phyloP scores from a whole-genome alignment of 345 rosid species.

The Ricinus communis region DNA sequence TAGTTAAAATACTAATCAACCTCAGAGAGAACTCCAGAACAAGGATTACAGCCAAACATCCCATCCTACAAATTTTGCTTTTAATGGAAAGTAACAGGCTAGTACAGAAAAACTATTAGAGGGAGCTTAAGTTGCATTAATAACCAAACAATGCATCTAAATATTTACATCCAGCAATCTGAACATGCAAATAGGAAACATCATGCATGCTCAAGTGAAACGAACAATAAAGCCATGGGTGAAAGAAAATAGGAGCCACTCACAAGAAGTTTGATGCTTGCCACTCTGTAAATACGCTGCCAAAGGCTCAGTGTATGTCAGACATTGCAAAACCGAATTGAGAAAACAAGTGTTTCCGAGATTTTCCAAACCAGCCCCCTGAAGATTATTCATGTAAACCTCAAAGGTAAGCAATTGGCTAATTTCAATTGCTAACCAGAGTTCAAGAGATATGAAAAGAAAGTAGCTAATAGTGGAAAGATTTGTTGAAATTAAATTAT shows the following conservation, averaged over 20 bases:
- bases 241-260: conserved; percentile 30
- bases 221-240: not conserved
- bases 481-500: too few relatives aligned
- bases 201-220: not conserved
- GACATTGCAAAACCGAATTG: conserved; percentile 89
- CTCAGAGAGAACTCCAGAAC: not conserved
- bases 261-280: conserved; percentile 75
- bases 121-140: not conserved
- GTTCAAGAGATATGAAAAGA: conserved; percentile 1
- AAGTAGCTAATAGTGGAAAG: too few relatives aligned
- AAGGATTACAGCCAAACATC: not conserved
- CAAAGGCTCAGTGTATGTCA: conserved; percentile 92
- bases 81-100: not conserved
- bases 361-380: conserved; percentile 97
- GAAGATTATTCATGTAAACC: conserved; percentile 26
- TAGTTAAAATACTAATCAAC: too few relatives aligned
- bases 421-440: conserved; percentile 1
- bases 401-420: conserved; percentile 8
- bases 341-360: conserved; percentile 98
- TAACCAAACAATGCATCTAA: not conserved
- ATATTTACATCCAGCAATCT: not conserved
- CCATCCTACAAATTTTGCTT: not conserved
- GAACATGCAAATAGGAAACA: not conserved
- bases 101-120: not conserved
- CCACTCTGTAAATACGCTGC: conserved; percentile 87